A percentile compares a stretch with the other conserved stretches of the same genome.
Evolutionary conservation across 1,284 basidiomycete species (phyloP).

Genomic region (Microbotryum silenes-acaulis): DNA sequence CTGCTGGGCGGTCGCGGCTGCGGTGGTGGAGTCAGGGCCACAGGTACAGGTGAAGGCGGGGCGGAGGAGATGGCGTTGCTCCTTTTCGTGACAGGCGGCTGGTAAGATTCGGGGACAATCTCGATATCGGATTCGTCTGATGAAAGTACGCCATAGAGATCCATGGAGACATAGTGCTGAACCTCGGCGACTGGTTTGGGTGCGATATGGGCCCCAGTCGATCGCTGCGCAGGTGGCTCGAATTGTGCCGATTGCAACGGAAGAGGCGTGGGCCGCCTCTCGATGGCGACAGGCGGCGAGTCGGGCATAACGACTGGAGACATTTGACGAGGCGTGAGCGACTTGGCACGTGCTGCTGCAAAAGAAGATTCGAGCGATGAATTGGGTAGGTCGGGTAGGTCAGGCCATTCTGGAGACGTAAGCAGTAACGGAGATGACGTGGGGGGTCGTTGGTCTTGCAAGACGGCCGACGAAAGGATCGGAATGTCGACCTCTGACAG

Average conservation of each 20-base stretch:
- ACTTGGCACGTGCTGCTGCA: too few relatives aligned
- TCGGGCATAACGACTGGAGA: slow-evolving; percentile 1
- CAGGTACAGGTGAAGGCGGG: too few relatives aligned
- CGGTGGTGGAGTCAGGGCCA: too few relatives aligned
- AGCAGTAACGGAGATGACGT: too few relatives aligned
- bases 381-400: slow-evolving; percentile 2
- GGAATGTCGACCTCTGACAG: slow-evolving; percentile 1
- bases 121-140: slow-evolving; percentile 3
- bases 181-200: neutral
- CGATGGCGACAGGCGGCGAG: neutral
- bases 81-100: too few relatives aligned
- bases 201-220: neutral
- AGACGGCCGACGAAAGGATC: slow-evolving; percentile 1
- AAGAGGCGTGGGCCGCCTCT: neutral
- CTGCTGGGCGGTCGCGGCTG: neutral
- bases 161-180: neutral
- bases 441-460: neutral
- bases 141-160: slow-evolving; percentile 2
- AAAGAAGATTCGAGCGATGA: too few relatives aligned
- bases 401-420: neutral
- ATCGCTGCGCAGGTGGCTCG: too few relatives aligned
- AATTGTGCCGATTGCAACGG: neutral
- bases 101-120: neutral
- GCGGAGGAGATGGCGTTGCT: too few relatives aligned
- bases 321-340: too few relatives aligned